Conservation (phyloP, 257 asterid genomes). For the Eucommia ulmoides region DNA sequence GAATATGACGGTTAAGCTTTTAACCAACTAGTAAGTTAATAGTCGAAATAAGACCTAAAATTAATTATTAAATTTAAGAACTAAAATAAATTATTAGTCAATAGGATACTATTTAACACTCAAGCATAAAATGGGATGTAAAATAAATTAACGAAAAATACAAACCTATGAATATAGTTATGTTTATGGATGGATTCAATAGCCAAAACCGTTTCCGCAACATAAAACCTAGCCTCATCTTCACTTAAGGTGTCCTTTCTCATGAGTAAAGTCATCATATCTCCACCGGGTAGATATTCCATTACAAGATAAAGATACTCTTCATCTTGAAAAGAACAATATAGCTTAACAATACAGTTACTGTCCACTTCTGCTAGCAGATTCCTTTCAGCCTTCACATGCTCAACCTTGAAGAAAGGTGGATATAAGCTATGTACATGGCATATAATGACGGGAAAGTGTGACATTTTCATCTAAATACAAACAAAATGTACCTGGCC, state of each 20-base stretch:
- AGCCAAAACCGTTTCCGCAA: slow-evolving; percentile 87
- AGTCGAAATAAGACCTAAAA: no score
- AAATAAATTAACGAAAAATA: no score
- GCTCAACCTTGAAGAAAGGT: slow-evolving; percentile 78
- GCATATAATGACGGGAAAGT: no score
- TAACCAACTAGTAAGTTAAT: no score
- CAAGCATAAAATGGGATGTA: no score
- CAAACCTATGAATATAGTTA: slow-evolving; percentile 80
- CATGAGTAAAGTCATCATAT: slow-evolving; percentile 92
- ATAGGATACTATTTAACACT: no score
- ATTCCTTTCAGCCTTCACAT: slow-evolving; percentile 94
- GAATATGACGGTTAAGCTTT: no score
- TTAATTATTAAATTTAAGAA: no score
- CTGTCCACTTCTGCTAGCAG: slow-evolving; percentile 95
- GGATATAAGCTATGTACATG: no score
- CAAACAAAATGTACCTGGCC: slow-evolving; percentile 97
- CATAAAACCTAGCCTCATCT: slow-evolving; percentile 79
- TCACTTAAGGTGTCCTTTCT: slow-evolving; percentile 77
- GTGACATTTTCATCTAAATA: no score
- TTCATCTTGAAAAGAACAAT: slow-evolving; percentile 89
- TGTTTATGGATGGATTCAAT: slow-evolving; percentile 86
- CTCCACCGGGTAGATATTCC: slow-evolving; percentile 98
- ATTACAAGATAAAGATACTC: slow-evolving; percentile 82
- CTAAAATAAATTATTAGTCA: no score
- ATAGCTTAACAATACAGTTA: slow-evolving; percentile 84